Conservation (phyloP, 306 rosid species). For the Trifolium fragiferum region DNA sequence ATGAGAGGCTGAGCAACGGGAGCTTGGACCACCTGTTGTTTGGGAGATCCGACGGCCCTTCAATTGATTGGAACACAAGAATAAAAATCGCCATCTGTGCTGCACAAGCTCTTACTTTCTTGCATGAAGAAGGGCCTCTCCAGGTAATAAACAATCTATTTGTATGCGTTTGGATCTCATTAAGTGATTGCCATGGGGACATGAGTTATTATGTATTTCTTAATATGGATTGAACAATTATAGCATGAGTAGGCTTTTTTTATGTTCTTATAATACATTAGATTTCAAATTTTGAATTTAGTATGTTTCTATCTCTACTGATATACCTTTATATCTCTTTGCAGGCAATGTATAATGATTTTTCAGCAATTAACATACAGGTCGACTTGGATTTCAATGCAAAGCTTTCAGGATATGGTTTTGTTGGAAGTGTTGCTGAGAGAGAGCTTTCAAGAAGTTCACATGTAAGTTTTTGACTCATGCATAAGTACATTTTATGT, state of each 20-base stretch:
- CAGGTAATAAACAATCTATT: slow-evolving; percentile 61
- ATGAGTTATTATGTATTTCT: slow-evolving; percentile 33
- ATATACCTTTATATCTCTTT: slow-evolving; percentile 36
- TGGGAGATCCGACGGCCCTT: slow-evolving; percentile 67
- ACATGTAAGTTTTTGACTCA: slow-evolving; percentile 52
- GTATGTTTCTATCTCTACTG: slow-evolving; percentile 39
- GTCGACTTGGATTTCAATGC: slow-evolving; percentile 89
- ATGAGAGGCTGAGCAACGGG: slow-evolving; percentile 85
- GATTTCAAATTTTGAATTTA: slow-evolving; percentile 13
- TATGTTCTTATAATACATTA: slow-evolving; percentile 27
- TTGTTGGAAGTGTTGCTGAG: slow-evolving; percentile 67
- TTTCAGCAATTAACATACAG: slow-evolving; percentile 82
- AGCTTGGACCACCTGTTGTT: slow-evolving; percentile 72
- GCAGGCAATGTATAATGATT: slow-evolving; percentile 94
- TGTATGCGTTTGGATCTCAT: slow-evolving; percentile 24
- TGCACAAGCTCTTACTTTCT: slow-evolving; percentile 86
- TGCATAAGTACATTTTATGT: slow-evolving; percentile 1
- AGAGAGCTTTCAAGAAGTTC: slow-evolving; percentile 61
- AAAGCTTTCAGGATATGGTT: slow-evolving; percentile 96
- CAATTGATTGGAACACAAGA: slow-evolving; percentile 91
- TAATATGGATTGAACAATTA: slow-evolving; percentile 19
- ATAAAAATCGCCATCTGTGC: slow-evolving; percentile 83
- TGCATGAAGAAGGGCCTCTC: slow-evolving; percentile 96
- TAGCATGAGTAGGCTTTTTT: neutral
- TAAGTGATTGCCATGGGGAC: neutral